Conservation (phyloP, 2,329 filamentous ascomycete genomes). For the Drechmeria coniospora region DNA sequence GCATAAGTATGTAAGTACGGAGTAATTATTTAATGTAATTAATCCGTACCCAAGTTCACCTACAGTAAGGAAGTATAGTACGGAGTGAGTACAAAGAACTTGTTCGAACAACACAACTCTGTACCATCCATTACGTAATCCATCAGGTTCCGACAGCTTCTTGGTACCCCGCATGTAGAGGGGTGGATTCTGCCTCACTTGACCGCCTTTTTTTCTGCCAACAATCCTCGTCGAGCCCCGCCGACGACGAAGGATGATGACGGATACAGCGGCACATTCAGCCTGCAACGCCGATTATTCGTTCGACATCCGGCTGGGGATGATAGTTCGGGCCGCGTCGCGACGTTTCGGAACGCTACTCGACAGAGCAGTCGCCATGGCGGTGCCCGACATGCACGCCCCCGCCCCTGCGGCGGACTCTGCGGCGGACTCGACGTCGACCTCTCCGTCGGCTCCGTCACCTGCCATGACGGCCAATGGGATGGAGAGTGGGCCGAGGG, state of each 20-base stretch:
- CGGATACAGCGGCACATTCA: neutral
- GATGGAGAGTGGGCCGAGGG: neutral
- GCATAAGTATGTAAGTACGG: no score
- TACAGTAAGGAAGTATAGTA: no score
- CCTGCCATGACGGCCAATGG: no score
- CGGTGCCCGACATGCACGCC: slow-evolving; percentile 1
- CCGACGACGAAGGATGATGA: neutral
- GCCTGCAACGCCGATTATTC: neutral
- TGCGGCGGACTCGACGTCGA: slow-evolving; percentile 3
- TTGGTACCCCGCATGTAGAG: no score
- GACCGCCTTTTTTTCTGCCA: slow-evolving; percentile 10
- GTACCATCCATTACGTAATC: no score
- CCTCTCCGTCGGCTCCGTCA: slow-evolving; percentile 1
- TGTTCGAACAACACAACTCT: no score
- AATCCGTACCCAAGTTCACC: no score
- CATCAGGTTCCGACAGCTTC: no score
- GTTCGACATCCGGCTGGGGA: slow-evolving; percentile 1
- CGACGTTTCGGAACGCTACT: slow-evolving; percentile 5
- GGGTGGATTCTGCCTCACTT: slow-evolving; percentile 13
- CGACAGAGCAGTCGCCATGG: slow-evolving; percentile 6
- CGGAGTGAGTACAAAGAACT: no score
- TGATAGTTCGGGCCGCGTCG: slow-evolving; percentile 6
- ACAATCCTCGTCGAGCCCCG: neutral
- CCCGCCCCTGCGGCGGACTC: slow-evolving; percentile 4
- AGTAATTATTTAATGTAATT: no score